Conservation (phyloP, 2,329 filamentous ascomycete species). For the Pseudopyrenochaeta lycopersici region DNA sequence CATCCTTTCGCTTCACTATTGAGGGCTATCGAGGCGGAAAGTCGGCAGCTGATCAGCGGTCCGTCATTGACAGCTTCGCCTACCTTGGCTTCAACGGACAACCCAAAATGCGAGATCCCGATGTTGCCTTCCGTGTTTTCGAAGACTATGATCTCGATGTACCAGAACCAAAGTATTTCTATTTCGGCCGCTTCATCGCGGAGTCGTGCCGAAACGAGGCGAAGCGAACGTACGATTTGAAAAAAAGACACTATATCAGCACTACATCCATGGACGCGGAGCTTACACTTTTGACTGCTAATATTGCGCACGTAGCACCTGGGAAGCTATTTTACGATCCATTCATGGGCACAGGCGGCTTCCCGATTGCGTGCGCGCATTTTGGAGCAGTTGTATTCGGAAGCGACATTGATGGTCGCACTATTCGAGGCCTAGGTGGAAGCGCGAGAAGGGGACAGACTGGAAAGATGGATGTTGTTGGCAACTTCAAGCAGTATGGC, state of each 20-base stretch:
- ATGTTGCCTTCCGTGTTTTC: conserved; percentile 80
- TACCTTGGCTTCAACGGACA: conserved; percentile 81
- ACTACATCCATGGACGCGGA: conserved; percentile 98
- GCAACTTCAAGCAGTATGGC: conserved; percentile 88
- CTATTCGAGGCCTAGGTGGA: conserved; percentile 75
- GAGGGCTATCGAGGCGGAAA: conserved; percentile 84
- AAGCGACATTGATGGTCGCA: conserved; percentile 92
- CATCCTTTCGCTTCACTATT: conserved; percentile 83
- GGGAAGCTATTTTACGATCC: conserved; percentile 93
- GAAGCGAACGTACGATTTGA: conserved; percentile 81
- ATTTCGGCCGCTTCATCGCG: conserved; percentile 77
- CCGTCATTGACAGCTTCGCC: conserved; percentile 81
- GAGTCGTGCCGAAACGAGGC: conserved; percentile 71
- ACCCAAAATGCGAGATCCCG: conserved; percentile 74
- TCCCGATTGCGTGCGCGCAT: conserved; percentile 87
- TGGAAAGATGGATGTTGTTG: conserved; percentile 60
- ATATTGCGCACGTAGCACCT: conserved; percentile 82
- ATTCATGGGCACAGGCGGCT: conserved; percentile 94
- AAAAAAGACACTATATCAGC: conserved; percentile 91
- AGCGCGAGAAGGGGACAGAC: conserved; percentile 51
- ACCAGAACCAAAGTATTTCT: conserved; percentile 64
- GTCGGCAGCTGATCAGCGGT: conserved; percentile 68
- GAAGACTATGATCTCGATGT: conserved; percentile 76
- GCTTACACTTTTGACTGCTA: conserved; percentile 88
- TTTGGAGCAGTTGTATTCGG: conserved; percentile 87